Evolutionary conservation across 2,329 filamentous ascomycete genomes (phyloP).

Genomic region (Berkeleyomyces rouxiae): DNA sequence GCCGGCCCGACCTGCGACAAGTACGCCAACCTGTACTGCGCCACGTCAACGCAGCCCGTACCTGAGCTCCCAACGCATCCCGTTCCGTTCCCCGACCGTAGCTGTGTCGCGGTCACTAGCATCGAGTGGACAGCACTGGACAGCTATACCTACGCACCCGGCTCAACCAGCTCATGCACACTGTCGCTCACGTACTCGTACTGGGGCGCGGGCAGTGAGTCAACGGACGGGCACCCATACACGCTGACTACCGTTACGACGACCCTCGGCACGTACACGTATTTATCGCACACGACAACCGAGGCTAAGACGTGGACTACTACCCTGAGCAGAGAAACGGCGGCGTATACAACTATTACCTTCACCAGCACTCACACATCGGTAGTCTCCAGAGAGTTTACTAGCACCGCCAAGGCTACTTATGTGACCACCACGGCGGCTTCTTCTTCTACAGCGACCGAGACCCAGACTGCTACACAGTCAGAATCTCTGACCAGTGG

Average conservation of each 20-base stretch:
- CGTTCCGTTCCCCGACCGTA: neutral
- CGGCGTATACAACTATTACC: constrained; percentile 10
- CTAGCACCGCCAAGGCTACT: constrained; percentile 8
- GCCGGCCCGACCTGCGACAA: constrained; percentile 4
- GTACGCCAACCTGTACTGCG: constrained; percentile 13
- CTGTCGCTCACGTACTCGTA: neutral
- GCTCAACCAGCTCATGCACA: neutral
- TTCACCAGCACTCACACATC: constrained; percentile 6
- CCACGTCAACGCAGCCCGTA: neutral
- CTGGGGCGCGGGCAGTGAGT: neutral
- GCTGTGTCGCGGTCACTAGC: neutral
- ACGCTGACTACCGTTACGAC: constrained; percentile 11
- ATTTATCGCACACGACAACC: constrained; percentile 3
- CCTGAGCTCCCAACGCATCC: neutral
- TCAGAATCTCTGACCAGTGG: neutral
- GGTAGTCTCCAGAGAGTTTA: constrained; percentile 6
- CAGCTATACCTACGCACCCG: constrained; percentile 5
- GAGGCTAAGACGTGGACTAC: constrained; percentile 8
- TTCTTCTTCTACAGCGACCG: neutral
- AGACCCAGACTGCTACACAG: neutral
- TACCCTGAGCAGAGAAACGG: constrained; percentile 8
- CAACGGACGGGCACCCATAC: neutral
- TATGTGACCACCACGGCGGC: constrained; percentile 10
- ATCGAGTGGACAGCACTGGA: neutral
- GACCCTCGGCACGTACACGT: constrained; percentile 10